Evolutionary conservation across 768 basidiomycete species (phyloP).

Genomic region (Lentinula aciculospora): DNA sequence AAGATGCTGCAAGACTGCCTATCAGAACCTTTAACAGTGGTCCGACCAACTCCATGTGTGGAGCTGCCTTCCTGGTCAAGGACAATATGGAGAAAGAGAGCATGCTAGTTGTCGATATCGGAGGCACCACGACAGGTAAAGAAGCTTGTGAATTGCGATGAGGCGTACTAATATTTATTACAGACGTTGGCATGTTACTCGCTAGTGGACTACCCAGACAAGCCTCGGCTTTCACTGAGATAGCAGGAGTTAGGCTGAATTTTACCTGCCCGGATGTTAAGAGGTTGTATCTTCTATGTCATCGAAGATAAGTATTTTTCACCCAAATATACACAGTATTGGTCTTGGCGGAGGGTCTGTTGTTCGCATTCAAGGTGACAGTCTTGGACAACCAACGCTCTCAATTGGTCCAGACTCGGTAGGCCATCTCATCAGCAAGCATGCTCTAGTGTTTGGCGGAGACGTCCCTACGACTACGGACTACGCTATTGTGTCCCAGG

Average conservation of each 20-base stretch:
- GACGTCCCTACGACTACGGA: conserved; percentile 48
- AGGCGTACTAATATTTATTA: conserved; percentile 5
- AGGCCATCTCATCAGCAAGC: conserved; percentile 37
- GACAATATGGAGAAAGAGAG: conserved; percentile 26
- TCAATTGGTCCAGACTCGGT: conserved; percentile 54
- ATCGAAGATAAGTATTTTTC: not conserved
- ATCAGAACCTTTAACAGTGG: conserved; percentile 52
- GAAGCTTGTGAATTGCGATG: too few relatives aligned
- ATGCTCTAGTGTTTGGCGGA: conserved; percentile 45
- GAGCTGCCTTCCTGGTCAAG: conserved; percentile 47
- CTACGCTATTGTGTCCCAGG: conserved; percentile 36
- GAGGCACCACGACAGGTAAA: conserved; percentile 37
- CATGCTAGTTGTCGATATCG: conserved; percentile 49
- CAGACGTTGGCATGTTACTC: conserved; percentile 51
- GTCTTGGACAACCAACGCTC: conserved; percentile 16
- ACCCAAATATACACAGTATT: conserved; percentile 25
- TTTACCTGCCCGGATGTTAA: conserved; percentile 48
- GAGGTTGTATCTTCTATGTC: conserved; percentile 16
- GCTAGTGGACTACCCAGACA: conserved; percentile 49
- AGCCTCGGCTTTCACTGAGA: conserved; percentile 47
- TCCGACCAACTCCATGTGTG: conserved; percentile 61
- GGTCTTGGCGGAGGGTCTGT: conserved; percentile 55
- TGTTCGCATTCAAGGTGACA: conserved; percentile 21
- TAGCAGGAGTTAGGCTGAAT: conserved; percentile 47
- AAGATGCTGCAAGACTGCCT: conserved; percentile 42